A percentile compares a stretch with the other conserved stretches of the same genome.
Evolutionary conservation across 495 filamentous ascomycete genomes (phyloP).

Genomic region (Tetracladium setigerum): DNA sequence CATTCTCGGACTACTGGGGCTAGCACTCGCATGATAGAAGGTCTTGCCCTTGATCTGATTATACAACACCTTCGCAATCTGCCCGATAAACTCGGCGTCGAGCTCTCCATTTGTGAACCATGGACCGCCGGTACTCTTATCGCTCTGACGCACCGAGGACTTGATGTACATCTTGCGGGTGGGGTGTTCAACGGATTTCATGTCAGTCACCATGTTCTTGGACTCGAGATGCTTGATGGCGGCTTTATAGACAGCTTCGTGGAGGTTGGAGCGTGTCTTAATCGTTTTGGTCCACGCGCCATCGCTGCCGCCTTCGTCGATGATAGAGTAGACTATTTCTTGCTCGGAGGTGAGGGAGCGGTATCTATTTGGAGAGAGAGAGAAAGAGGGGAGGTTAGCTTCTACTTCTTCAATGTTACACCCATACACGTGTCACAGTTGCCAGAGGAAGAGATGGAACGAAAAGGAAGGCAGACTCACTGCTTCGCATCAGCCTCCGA

Average conservation of each 20-base stretch:
- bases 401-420: slow-evolving; percentile 4
- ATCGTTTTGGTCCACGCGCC: slow-evolving; percentile 87
- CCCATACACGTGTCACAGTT: neutral
- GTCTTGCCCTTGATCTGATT: slow-evolving; percentile 61
- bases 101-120: slow-evolving; percentile 89
- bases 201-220: slow-evolving; percentile 45
- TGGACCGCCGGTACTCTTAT: slow-evolving; percentile 83
- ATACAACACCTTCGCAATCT: slow-evolving; percentile 58
- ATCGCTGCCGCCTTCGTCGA: slow-evolving; percentile 71
- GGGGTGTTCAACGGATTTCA: slow-evolving; percentile 57
- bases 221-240: slow-evolving; percentile 70
- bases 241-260: slow-evolving; percentile 67
- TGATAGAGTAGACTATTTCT: slow-evolving; percentile 71
- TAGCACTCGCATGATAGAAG: slow-evolving; percentile 40
- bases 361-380: slow-evolving; percentile 47
- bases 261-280: slow-evolving; percentile 64
- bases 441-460: neutral
- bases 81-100: slow-evolving; percentile 77
- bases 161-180: slow-evolving; percentile 81
- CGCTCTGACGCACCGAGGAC: slow-evolving; percentile 63
- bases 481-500: slow-evolving; percentile 63
- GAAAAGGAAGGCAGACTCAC: slow-evolving; percentile 32
- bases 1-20: slow-evolving; percentile 5
- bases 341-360: slow-evolving; percentile 61
- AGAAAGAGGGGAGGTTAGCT: slow-evolving; percentile 1